Conservation (phyloP, 2,329 filamentous ascomycete genomes). For the Monosporascus sp. region DNA sequence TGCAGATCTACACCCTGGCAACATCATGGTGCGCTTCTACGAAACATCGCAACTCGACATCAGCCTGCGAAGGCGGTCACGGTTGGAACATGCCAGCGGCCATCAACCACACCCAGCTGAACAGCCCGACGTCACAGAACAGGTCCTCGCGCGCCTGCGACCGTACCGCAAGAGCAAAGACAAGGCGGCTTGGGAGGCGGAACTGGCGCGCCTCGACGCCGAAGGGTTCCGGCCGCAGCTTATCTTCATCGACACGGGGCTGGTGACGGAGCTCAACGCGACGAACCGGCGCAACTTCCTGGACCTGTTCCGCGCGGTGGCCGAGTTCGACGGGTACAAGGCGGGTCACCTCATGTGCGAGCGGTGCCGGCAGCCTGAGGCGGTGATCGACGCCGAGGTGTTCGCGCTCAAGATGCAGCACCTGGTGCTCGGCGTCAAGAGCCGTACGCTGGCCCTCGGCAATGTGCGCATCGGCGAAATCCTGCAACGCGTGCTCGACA, state of each 20-base stretch:
- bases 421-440: slow-evolving; percentile 85
- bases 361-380: slow-evolving; percentile 85
- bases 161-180: slow-evolving; percentile 62
- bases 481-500: slow-evolving; percentile 78
- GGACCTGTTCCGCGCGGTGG: slow-evolving; percentile 90
- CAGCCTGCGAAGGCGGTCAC: slow-evolving; percentile 34
- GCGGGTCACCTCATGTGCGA: slow-evolving; percentile 95
- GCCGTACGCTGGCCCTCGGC: slow-evolving; percentile 81
- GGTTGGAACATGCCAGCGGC: not conserved
- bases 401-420: slow-evolving; percentile 98
- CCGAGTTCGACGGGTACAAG: slow-evolving; percentile 95
- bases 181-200: slow-evolving; percentile 63
- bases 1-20: slow-evolving; percentile 91
- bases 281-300: slow-evolving; percentile 86
- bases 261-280: slow-evolving; percentile 88
- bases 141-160: slow-evolving; percentile 73
- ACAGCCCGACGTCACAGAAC: slow-evolving; percentile 71
- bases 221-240: slow-evolving; percentile 92
- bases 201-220: slow-evolving; percentile 69
- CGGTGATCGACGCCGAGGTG: slow-evolving; percentile 81
- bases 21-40: slow-evolving; percentile 99
- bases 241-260: slow-evolving; percentile 94
- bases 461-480: slow-evolving; percentile 97
- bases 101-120: slow-evolving; percentile 18
- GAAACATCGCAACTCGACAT: slow-evolving; percentile 69